Evolutionary conservation across 352 stramenopile species (phyloP), one percentile per base, ranked within the genome.

Genomic region (Globisporangium orthogonon): DNA sequence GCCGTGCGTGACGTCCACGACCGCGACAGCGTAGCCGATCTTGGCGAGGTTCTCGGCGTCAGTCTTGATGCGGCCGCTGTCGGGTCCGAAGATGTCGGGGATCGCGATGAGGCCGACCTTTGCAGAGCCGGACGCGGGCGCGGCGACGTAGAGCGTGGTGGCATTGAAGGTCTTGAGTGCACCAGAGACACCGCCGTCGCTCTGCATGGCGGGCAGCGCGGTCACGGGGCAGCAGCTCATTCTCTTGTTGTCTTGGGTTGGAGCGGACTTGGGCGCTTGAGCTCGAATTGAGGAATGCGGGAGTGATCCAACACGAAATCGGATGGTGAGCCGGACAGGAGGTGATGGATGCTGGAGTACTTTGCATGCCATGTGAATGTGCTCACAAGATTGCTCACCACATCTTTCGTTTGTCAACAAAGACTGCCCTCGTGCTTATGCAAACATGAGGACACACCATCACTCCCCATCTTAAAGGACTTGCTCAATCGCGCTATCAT

Each of bases 41-140:
- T 77, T 62, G 28, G 67, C 75, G 14, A 87, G 60, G 3, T 45
- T 50, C 48, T 81, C 71, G 14, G 70, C 71, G 59, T 83, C 73
- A n/a, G 69, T 56, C 59, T 85, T 75, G 61, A 64, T 71, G 47
- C 72, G 70, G 18, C 76, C 73, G 50, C 76, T 87, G 58, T 81
- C 70, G 15, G 69, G 50, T 28, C 76, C 67, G 47, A 69, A 82
- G 41, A 83, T 75, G 50, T 85, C 72, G 1, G 73, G 74, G 17
- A 87, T 53, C 33, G 71, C 53, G 9, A 87, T 33, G 18, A 87
- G 4, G 13, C 71, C 71, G 39, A 67, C 62, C 33, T 57, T 71
- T 48, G 67, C 48, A 18, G 51, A 7, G 18, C 31, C 49, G 1
- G 55, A 63, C 2, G 54, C 14, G 0, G 70, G 75, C 0, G 63